Percentiles rank a stretch among this genome's conserved stretches.
Conservation (phyloP, 2,329 filamentous ascomycete species). For the Claviceps capensis region DNA sequence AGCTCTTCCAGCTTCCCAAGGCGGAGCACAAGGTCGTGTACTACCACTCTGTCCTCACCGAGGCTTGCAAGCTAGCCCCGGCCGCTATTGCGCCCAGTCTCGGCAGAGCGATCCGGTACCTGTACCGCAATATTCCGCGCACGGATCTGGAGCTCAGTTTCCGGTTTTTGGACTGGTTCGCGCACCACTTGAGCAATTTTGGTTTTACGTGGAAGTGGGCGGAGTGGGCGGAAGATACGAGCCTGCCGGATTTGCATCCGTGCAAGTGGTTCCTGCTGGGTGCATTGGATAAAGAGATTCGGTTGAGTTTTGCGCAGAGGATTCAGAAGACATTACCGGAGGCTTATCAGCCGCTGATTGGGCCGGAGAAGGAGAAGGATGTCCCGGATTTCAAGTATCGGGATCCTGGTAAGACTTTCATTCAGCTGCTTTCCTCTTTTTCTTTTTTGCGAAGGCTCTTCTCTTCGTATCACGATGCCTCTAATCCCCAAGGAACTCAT, state of each 20-base stretch:
- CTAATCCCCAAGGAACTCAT: neutral
- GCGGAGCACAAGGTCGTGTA: constrained; percentile 92
- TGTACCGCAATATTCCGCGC: constrained; percentile 69
- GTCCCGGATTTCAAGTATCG: constrained; percentile 92
- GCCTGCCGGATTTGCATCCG: constrained; percentile 63
- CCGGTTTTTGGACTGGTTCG: constrained; percentile 93
- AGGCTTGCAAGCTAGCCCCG: constrained; percentile 89
- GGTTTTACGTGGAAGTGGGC: constrained; percentile 99
- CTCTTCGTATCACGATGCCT: neutral
- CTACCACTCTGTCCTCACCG: constrained; percentile 88
- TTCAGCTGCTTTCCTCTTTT: neutral
- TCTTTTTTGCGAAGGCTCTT: neutral
- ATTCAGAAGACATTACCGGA: constrained; percentile 88
- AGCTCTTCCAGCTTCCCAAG: constrained; percentile 74
- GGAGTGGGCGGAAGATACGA: constrained; percentile 85
- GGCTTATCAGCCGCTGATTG: constrained; percentile 67
- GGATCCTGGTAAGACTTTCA: constrained; percentile 45
- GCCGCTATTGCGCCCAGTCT: constrained; percentile 92
- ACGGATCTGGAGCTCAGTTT: constrained; percentile 80
- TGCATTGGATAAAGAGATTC: constrained; percentile 89
- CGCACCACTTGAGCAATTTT: constrained; percentile 96
- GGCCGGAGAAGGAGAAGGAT: constrained; percentile 82
- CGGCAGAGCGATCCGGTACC: constrained; percentile 79
- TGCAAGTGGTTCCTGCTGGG: constrained; percentile 89
- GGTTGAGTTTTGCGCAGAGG: constrained; percentile 87